Base-by-base conservation (phyloP, 352 stramenopile species). In the Pythium monospermum region DNA sequence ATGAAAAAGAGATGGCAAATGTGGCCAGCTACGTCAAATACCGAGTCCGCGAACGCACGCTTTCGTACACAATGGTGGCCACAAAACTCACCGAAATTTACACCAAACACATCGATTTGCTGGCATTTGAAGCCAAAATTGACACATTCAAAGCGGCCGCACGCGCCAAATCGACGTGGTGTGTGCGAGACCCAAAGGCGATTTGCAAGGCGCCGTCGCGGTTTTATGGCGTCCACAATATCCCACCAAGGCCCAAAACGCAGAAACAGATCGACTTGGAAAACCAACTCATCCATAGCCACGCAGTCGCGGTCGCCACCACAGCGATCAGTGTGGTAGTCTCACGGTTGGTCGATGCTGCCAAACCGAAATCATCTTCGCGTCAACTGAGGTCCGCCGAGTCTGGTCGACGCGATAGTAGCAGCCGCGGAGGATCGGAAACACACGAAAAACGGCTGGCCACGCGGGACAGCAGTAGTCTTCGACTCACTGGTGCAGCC, bases 1-100 rank as follows among this genome's bases (percentile, higher is more conserved):
- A 75, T n/a, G 68, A 78, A 28, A 79, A 77, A 22, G 77, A 88
- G 36, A 71, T 70, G 26, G 64, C 52, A 7, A 80, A 59, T 37
- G 44, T 85, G 12, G 43, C 44, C 21, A 62, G 49, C 25, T 88
- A 85, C 19, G 68, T 86, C 21, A 73, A 76, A 5, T 68, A 57
- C 21, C 73, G 71, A 7, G 51, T 84, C 19, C 63, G 68, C 33
- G 73, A 85, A 15, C 73, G 69, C 25, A 84, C 58, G 10, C 46
- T 72, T 47, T 54, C 51, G 27, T 61, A 57, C 22, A 41, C 33
- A 4, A 57, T 57, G 18, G 58, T 57, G 4, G 51, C 51, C 26
- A 35, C 28, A 4, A 48, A 54, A 26, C 42, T 66, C n/a, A 11
- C 49, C 13, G 41, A 43, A 26, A 76, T 88, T 28, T 83, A 85